Evolutionary conservation across 176 grass and related monocot species (phyloP).

Genomic region (Zoysia pacifica): DNA sequence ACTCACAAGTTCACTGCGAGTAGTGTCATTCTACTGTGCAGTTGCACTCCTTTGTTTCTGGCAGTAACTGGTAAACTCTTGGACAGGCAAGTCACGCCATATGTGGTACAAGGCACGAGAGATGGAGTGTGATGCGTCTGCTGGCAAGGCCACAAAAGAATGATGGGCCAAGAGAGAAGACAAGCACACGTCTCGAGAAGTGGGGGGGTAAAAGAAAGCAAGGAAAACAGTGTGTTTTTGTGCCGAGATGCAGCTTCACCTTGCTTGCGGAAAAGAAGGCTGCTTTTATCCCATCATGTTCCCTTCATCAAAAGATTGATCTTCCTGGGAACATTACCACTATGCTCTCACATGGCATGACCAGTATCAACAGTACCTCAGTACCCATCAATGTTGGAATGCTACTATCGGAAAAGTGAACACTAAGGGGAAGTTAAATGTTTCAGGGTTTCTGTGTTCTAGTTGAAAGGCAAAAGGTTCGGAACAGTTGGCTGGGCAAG

Average conservation of each 20-base stretch:
- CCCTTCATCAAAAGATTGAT: slow-evolving; percentile 39
- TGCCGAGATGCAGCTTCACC: slow-evolving; percentile 31
- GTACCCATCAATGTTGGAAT: slow-evolving; percentile 25
- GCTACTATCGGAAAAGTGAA: slow-evolving; percentile 8
- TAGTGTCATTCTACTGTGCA: slow-evolving; percentile 19
- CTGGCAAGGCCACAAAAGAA: slow-evolving; percentile 41
- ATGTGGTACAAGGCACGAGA: slow-evolving; percentile 19
- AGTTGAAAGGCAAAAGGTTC: slow-evolving; percentile 1
- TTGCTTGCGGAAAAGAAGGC: slow-evolving; percentile 33
- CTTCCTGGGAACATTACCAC: slow-evolving; percentile 40
- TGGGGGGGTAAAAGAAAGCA: background rate
- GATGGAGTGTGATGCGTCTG: slow-evolving; percentile 30
- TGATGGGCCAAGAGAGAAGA: slow-evolving; percentile 30
- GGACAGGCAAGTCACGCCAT: slow-evolving; percentile 9
- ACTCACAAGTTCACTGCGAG: background rate
- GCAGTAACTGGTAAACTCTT: slow-evolving; percentile 28
- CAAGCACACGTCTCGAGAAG: slow-evolving; percentile 33
- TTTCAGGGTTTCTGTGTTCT: background rate
- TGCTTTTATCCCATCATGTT: slow-evolving; percentile 47
- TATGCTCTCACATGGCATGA: slow-evolving; percentile 38
- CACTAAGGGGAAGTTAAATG: slow-evolving; percentile 4
- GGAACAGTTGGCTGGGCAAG: background rate
- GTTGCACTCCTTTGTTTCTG: slow-evolving; percentile 13
- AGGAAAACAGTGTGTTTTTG: slow-evolving; percentile 26
- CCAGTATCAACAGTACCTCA: background rate